Conservation (phyloP, 2,329 filamentous ascomycete genomes). For the Parasarocladium wereldwijsianum region DNA sequence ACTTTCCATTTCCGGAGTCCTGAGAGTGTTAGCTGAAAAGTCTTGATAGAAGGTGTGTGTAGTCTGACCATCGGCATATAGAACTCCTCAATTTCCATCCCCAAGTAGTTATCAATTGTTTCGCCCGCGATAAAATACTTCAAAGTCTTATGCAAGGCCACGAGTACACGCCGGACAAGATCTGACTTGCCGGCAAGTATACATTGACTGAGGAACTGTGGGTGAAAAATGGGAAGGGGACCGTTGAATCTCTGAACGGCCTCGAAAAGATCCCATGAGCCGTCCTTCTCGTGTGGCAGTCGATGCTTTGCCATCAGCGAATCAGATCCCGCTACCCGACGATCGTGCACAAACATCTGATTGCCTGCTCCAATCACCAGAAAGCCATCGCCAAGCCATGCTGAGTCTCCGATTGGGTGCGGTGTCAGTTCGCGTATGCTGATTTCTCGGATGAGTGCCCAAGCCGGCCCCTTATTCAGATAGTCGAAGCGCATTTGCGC, state of each 20-base stretch:
- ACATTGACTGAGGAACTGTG: constrained; percentile 77
- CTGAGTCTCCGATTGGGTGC: constrained; percentile 83
- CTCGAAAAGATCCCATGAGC: constrained; percentile 59
- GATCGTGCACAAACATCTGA: constrained; percentile 74
- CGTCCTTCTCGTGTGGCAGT: constrained; percentile 30
- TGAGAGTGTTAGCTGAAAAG: constrained; percentile 1
- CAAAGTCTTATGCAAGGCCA: constrained; percentile 57
- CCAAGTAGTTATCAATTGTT: constrained; percentile 61
- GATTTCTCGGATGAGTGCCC: constrained; percentile 74
- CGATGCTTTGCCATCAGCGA: constrained; percentile 39
- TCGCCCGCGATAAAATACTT: constrained; percentile 80
- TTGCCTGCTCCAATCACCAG: constrained; percentile 83
- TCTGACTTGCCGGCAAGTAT: constrained; percentile 64
- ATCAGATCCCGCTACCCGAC: constrained; percentile 52
- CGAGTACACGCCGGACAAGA: constrained; percentile 58
- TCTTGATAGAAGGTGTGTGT: constrained; percentile 5
- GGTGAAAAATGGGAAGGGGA: constrained; percentile 79
- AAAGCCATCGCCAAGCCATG: constrained; percentile 76
- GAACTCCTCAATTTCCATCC: constrained; percentile 46
- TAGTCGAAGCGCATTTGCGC: constrained; percentile 88
- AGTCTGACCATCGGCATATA: constrained; percentile 22
- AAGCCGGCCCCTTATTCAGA: constrained; percentile 74
- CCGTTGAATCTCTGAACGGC: constrained; percentile 75
- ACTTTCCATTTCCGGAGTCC: constrained; percentile 3
- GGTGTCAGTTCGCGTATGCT: constrained; percentile 68